Base-by-base conservation (phyloP, 352 stramenopile species). In the Elongisporangium anandrum region DNA sequence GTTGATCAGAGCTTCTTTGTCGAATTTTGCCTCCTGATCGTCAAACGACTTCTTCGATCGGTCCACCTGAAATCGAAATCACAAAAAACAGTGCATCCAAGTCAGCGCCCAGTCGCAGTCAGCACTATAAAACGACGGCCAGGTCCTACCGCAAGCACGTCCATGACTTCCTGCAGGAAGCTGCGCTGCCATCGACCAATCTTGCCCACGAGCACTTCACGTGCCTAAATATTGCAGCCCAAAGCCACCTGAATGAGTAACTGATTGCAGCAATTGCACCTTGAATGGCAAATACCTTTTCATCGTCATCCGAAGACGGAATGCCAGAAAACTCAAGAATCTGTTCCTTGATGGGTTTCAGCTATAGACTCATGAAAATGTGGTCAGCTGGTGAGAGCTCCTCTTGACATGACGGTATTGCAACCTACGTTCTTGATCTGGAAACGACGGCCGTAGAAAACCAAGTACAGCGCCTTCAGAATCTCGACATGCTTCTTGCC, bases 41-140 rank as follows among this genome's bases (percentile, higher is more conserved):
- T 88, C 77, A 62, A 93, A 93, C 41, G 84, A 93, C 59, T 94
- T 94, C 61, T 90, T 90, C 4, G 85, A 94, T 19, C 85, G 80
- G 56, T 94, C 80, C n/a, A 93, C 77, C 83, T 93, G 34, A 4
- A 55, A 55, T n/a, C 19, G 13, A 52, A 0, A 56, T 4, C 20
- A 19, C 10, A 57, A 26, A 19, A n/a, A 54, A 20, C 15, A 49
- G 3, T 52, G 20, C 52, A 53, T 34, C 8, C 9, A 5, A 9
- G 49, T 54, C 22, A 64, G 23, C 62, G 34, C 51, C 34, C 10
- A 45, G 34, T 45, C 53, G 6, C 23, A 59, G 9, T 15, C 22
- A 17, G 15, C 51, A 26, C 7, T 34, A 34, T 34, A 52, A n/a
- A 24, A 24, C 17, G 56, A 23, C 49, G 24, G 5, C 24, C 49